phyloP scores from a whole-genome alignment of 2,329 filamentous ascomycete genomes.

The Mariannaea sp. region DNA sequence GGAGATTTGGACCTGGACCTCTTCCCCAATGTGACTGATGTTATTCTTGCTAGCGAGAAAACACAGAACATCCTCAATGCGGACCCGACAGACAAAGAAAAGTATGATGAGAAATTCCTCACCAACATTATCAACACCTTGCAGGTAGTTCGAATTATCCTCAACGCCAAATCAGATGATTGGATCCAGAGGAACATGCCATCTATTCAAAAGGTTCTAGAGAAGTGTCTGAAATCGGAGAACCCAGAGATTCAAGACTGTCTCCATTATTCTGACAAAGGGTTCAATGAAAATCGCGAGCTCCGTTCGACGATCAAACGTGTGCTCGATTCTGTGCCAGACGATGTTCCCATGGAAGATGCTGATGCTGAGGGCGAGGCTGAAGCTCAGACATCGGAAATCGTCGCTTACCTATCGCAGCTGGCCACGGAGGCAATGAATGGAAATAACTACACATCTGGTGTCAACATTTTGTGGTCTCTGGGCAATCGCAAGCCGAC shows the following conservation, averaged over 20 bases:
- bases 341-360: conserved; percentile 72
- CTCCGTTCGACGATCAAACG: conserved; percentile 78
- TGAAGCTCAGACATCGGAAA: conserved; percentile 82
- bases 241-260: conserved; percentile 93
- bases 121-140: conserved; percentile 92
- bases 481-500: conserved; percentile 82
- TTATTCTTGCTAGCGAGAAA: conserved; percentile 82
- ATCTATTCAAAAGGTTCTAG: conserved; percentile 82
- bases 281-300: conserved; percentile 70
- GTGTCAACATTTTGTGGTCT: conserved; percentile 93
- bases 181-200: conserved; percentile 84
- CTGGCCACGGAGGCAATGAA: conserved; percentile 87
- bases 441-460: conserved; percentile 79
- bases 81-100: conserved; percentile 68
- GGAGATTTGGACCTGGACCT: conserved; percentile 89
- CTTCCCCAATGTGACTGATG: conserved; percentile 87
- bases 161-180: conserved; percentile 85
- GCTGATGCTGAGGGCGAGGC: conserved; percentile 83
- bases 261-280: conserved; percentile 74
- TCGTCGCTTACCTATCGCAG: conserved; percentile 82
- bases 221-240: conserved; percentile 87
- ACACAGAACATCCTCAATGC: conserved; percentile 63
- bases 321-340: conserved; percentile 86
- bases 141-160: conserved; percentile 86
- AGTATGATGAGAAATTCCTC: conserved; percentile 80